Conservation (phyloP, 306 rosid species). For the Adenanthera pavonina region DNA sequence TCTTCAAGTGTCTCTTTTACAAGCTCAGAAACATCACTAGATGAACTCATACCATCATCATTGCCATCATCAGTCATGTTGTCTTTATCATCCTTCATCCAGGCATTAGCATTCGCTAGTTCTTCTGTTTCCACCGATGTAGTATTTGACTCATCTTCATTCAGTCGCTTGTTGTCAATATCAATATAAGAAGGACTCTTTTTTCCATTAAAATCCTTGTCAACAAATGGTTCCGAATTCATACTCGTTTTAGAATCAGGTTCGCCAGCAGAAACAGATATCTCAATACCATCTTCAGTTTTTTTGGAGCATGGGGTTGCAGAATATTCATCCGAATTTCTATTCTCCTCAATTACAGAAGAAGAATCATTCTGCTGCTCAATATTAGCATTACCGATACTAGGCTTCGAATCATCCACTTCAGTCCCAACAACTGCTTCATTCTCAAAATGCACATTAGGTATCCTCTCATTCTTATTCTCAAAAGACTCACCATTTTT, state of each 20-base stretch:
- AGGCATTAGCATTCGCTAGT: conserved; percentile 27
- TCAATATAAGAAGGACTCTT: conserved; percentile 40
- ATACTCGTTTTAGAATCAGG: conserved; percentile 35
- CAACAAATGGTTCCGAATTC: conserved; percentile 34
- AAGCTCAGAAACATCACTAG: conserved; percentile 55
- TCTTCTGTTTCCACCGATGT: conserved; percentile 45
- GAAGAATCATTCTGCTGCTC: conserved; percentile 40
- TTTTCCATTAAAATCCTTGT: conserved; percentile 35
- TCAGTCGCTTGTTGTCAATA: conserved; percentile 30
- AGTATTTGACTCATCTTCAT: conserved; percentile 28
- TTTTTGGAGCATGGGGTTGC: conserved; percentile 18
- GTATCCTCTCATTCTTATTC: conserved; percentile 29
- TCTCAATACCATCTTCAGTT: conserved; percentile 33
- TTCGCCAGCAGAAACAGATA: conserved; percentile 34
- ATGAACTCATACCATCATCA: conserved; percentile 53
- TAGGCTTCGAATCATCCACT: conserved; percentile 33
- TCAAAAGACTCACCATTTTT: conserved; percentile 42
- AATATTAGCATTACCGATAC: conserved; percentile 30
- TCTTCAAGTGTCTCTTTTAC: conserved; percentile 75
- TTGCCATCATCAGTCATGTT: conserved; percentile 43
- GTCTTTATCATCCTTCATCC: conserved; percentile 38
- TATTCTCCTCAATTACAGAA: conserved; percentile 41
- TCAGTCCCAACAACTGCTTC: conserved; percentile 44
- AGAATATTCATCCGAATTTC: conserved; percentile 42
- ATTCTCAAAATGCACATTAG: conserved; percentile 18